Base-by-base conservation (phyloP, 176 grass and related monocot genomes). In the Rhynchospora breviuscula region DNA sequence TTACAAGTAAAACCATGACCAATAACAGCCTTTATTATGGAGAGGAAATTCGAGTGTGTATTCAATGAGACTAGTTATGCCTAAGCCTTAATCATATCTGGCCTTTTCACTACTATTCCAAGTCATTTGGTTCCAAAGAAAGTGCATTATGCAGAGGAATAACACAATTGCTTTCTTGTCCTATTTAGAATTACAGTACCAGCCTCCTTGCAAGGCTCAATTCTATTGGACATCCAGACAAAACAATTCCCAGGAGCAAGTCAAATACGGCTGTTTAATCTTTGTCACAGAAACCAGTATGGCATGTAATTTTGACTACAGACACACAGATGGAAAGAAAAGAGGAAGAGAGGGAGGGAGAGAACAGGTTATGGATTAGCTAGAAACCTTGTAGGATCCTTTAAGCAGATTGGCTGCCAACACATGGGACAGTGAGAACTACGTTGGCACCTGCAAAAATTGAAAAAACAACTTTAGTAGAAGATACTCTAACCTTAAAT, bases 361-460 rank as follows among this genome's bases (percentile, higher is more conserved):
- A 83, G 51, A 63, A 87, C 59, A 81, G 19, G 7, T 25, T 40
- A 87, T 76, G 18, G 35, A 58, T 44, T 49, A 45, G 14, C 25
- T 31, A 78, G 40, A 71, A 88, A 83, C 96, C 96, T 98, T 84
- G 85, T 89, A 88, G 85, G 83, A 88, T 98, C 96, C 77, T 95
- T 94, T 93, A 98, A 85, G 80, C 82, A 88, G 72, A 98, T 90
- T 81, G 86, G 4, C 56, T 91, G 93, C 89, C 96, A 98, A 66
- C 96, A 98, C 93, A 98, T 98, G 49, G 96, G 96, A 78, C 96
- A 98, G 59, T 98, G 96, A 25, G 93, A 93, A 87, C 96, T 98
- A 84, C 96, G 89, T 80, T 98, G 96, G 43, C 91, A 98, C 96
- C 96, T 98, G 85, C 44, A 46, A 56, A 46, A 22, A 61, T 64